Base-by-base conservation (phyloP, 805 yeast species). In the Debaryomyces prosopidis region DNA sequence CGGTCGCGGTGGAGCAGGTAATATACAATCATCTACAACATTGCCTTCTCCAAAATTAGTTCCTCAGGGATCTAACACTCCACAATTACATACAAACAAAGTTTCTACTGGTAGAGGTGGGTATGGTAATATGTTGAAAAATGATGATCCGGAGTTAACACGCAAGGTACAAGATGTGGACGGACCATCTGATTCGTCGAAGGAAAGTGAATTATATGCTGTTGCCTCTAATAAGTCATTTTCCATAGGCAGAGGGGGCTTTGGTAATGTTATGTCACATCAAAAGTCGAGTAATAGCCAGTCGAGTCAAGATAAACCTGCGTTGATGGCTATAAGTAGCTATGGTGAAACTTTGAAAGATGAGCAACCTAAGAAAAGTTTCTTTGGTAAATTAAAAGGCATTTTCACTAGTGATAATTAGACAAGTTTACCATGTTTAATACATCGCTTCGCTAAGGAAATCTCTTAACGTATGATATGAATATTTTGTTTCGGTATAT, bases 1-100 rank as follows among this genome's bases (percentile, higher is more conserved):
- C 0, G 91, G 91, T 4, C 75, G 92, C 51, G 92, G 92, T 9
- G 92, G 92, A 8, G 85, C 85, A 1, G 91, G 91, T 5, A 85
- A 85, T 62, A 79, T 85, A 44, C 69, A 76, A 52, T 53, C 69
- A 3, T 60, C 79, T 10, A 53, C 59, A 33, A 62, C 68, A 27
- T 61, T 69, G 19, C 81, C 82, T 3, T 71, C 80, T 7, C 86
- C 86, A 3, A 77, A 73, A 40, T 69, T 80, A 27, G 80, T 75
- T 2, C 79, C 80, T 2, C 81, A 77, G 51, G 86, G 87, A 3
- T 75, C 82, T 3, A 79, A 76, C 50, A 80, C 86, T 12, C 89
- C 90, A 20, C 76, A 69, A 54, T 69, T 82, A 27, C 62, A 78
- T 18, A 77, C 78, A 15, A 76, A 78, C 23, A 76, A 79, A 19